Base-by-base conservation (phyloP, 768 basidiomycete genomes). In the Panaeolus cyanescens region DNA sequence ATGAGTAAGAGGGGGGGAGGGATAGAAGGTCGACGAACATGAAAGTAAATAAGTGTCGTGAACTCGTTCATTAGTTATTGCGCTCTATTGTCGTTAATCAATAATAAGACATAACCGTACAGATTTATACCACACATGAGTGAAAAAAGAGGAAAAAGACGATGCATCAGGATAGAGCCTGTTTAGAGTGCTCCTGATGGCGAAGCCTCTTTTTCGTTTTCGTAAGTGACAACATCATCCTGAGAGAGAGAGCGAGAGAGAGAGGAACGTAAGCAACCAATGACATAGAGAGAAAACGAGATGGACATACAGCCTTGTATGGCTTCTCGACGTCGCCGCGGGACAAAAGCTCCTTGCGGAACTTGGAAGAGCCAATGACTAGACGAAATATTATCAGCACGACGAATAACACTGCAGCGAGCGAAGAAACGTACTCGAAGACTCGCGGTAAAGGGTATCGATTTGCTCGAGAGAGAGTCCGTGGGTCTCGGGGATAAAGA, bases 401-500 rank as follows among this genome's bases (percentile, higher is more conserved):
- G 20, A 8, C 3, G 5, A 20, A 30, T 20, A 12, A 8, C 39
- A 12, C 15, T 32, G n/a, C 8, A 59, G 28, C 9, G 20, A 19
- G 32, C 4, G n/a, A n/a, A 39, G 39, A 40, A 10, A 66, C 68
- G 31, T 55, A 70, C 68, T 67, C 5, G 66, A 61, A n/a, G 86
- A 83, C 70, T 90, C 80, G 74, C 84, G 81, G 79, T 90, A 89
- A 67, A 93, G 80, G 28, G 86, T 69, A 75, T 93, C 92, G 70
- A 93, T 83, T 74, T 93, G 90, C 77, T 93, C 92, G 62, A 93
- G 83, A 12, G 89, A 88, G 17, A 93, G 80, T 5, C 90, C 91
- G 74, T 91, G 91, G 33, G 87, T 89, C 77, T 79, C 67, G 31
- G 66, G 65, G 40, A 60, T 54, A 60, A 67, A 70, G 58, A 65